Evolutionary conservation across 805 yeast species (phyloP).

Genomic region (Saccharomycopsis lassenensis): DNA sequence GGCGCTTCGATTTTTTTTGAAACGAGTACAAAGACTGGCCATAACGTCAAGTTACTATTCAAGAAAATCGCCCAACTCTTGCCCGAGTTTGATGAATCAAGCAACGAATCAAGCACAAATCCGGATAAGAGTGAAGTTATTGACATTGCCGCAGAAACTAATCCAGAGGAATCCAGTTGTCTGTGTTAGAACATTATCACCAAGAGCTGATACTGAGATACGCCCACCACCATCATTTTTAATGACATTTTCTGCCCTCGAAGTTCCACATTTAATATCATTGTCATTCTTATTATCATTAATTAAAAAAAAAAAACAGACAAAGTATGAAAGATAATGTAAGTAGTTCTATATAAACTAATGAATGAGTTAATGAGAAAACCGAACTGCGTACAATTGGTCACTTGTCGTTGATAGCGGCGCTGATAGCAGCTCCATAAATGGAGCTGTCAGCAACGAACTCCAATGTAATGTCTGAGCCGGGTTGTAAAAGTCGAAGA

Average conservation of each 20-base stretch:
- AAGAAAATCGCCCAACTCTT: slow-evolving; percentile 83
- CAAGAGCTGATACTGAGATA: too few relatives aligned
- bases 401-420: slow-evolving; percentile 6
- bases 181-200: too few relatives aligned
- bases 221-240: too few relatives aligned
- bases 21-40: slow-evolving; percentile 90
- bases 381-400: too few relatives aligned
- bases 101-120: slow-evolving; percentile 15
- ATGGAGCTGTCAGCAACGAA: slow-evolving; percentile 12
- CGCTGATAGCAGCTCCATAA: slow-evolving; percentile 15
- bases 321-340: too few relatives aligned
- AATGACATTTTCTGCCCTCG: too few relatives aligned
- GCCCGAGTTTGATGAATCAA: slow-evolving; percentile 54
- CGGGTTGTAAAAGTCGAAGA: slow-evolving; percentile 2
- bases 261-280: too few relatives aligned
- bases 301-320: too few relatives aligned
- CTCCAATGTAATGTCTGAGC: neutral
- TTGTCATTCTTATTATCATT: too few relatives aligned
- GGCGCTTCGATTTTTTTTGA: slow-evolving; percentile 80
- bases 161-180: slow-evolving; percentile 27
- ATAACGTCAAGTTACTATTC: slow-evolving; percentile 82
- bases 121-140: slow-evolving; percentile 29
- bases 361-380: too few relatives aligned
- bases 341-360: too few relatives aligned
- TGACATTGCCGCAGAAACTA: slow-evolving; percentile 31